These are phyloP conservation scores for Apocynum venetum DNA, from an alignment of 257 asterid genomes.

Conservation along the genomic window DNA sequence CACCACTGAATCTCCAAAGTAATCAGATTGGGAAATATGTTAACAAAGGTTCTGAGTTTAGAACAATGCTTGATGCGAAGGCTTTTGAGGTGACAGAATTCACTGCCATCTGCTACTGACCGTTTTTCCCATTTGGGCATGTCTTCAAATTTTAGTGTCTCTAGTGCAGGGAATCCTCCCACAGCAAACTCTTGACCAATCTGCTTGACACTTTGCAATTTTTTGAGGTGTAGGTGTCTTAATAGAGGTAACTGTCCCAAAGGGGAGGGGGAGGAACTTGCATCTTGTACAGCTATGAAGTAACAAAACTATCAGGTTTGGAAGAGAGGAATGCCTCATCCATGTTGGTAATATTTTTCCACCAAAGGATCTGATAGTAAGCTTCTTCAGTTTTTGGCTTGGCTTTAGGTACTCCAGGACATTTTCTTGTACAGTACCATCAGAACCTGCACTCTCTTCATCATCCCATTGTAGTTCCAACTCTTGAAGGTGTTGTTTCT, in stretches of 20 bases:
- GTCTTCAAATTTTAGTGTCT: conserved; percentile 3
- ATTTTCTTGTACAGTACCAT: neutral
- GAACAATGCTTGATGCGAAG: conserved; percentile 3
- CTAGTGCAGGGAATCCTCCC: conserved; percentile 5
- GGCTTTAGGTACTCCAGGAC: conserved; percentile 5
- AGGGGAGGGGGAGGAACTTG: neutral
- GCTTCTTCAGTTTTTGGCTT: conserved; percentile 2
- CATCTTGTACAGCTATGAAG: neutral
- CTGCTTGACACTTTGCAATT: neutral
- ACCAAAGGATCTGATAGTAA: conserved; percentile 4
- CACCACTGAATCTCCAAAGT: neutral
- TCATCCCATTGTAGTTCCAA: conserved; percentile 8
- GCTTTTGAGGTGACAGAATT: neutral
- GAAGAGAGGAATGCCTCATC: conserved; percentile 5
- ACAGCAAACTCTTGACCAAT: neutral
- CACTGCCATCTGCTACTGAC: neutral
- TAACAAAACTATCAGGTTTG: neutral
- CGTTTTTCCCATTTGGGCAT: conserved; percentile 6
- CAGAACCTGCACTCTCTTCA: neutral
- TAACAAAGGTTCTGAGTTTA: neutral
- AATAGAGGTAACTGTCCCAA: neutral
- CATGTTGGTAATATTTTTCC: neutral
- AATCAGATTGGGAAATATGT: neutral
- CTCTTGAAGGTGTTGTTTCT: neutral
- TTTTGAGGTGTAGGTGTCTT: conserved; percentile 2